Percentiles rank a stretch among this genome's conserved stretches.
phyloP scores from a whole-genome alignment of 1,284 basidiomycete species.

The Pisolithus thermaeus region DNA sequence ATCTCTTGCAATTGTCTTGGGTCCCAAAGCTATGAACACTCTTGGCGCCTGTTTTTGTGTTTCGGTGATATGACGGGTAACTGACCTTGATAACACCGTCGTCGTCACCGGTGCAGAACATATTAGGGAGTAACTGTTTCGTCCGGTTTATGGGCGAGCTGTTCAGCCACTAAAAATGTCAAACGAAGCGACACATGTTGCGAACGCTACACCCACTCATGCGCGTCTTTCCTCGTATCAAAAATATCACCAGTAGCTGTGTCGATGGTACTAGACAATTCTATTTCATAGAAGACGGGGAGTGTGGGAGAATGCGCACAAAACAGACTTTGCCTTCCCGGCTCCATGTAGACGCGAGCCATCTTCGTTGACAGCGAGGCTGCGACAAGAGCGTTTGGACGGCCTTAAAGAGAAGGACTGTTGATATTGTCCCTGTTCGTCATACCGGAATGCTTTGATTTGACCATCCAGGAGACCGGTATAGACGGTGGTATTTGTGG shows the following conservation, averaged over 20 bases:
- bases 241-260: slow-evolving; percentile 58
- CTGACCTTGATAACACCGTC: slow-evolving; percentile 87
- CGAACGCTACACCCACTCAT: slow-evolving; percentile 60
- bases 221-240: slow-evolving; percentile 60
- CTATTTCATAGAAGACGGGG: background rate
- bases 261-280: slow-evolving; percentile 56
- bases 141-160: slow-evolving; percentile 85
- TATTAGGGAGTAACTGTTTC: slow-evolving; percentile 58
- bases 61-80: slow-evolving; percentile 2
- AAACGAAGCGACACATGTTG: slow-evolving; percentile 17
- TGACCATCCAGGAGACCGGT: slow-evolving; percentile 79
- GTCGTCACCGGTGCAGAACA: slow-evolving; percentile 87
- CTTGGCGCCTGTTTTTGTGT: background rate
- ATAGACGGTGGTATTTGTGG: slow-evolving; percentile 63
- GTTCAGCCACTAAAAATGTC: slow-evolving; percentile 32
- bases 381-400: slow-evolving; percentile 73
- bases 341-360: slow-evolving; percentile 69
- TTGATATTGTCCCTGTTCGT: slow-evolving; percentile 55
- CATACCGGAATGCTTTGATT: slow-evolving; percentile 74
- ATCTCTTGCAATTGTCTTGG: slow-evolving; percentile 61
- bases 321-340: slow-evolving; percentile 78
- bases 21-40: slow-evolving; percentile 74
- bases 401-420: slow-evolving; percentile 53
- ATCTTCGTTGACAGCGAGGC: slow-evolving; percentile 58
- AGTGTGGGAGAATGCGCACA: slow-evolving; percentile 48